phyloP scores from a whole-genome alignment of 768 basidiomycete genomes.

The Boletus patriciae region DNA sequence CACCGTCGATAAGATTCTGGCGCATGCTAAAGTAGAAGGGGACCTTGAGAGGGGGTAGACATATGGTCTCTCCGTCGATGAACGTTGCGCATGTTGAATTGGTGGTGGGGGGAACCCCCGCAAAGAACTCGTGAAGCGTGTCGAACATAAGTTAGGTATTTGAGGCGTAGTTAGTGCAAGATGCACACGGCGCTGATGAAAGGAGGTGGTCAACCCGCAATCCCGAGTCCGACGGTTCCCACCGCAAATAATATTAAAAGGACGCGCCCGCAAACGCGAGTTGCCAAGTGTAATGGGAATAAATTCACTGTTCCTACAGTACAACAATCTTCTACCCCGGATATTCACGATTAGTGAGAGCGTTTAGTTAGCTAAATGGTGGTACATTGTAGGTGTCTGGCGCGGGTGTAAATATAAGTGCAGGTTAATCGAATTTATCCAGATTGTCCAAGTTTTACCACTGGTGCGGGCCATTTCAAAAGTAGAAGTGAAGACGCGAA shows the following conservation, averaged over 20 bases:
- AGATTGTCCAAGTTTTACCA: slow-evolving; percentile 32
- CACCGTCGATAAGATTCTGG: slow-evolving; percentile 46
- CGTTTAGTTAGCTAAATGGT: slow-evolving; percentile 31
- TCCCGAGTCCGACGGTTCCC: background rate
- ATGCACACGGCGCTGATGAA: background rate
- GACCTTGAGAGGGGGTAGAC: slow-evolving; percentile 33
- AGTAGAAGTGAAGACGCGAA: slow-evolving; percentile 3
- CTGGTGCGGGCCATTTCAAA: slow-evolving; percentile 22
- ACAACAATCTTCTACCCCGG: slow-evolving; percentile 35
- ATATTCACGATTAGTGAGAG: slow-evolving; percentile 34
- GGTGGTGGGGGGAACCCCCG: slow-evolving; percentile 22
- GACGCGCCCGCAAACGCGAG: too few species aligned
- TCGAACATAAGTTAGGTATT: slow-evolving; percentile 17
- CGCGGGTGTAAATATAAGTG: slow-evolving; percentile 32
- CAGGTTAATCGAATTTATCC: slow-evolving; percentile 28
- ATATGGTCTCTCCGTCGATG: slow-evolving; percentile 38
- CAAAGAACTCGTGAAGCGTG: slow-evolving; percentile 7
- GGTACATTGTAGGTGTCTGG: slow-evolving; percentile 31
- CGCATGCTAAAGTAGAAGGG: slow-evolving; percentile 59
- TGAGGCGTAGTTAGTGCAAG: background rate
- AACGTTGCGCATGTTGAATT: slow-evolving; percentile 39
- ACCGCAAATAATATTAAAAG: too few species aligned
- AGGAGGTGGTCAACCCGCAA: background rate
- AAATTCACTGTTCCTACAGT: slow-evolving; percentile 31
- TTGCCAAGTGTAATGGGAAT: background rate